Base-by-base conservation (phyloP, 2,329 filamentous ascomycete genomes). In the Fonsecaea multimorphosa region DNA sequence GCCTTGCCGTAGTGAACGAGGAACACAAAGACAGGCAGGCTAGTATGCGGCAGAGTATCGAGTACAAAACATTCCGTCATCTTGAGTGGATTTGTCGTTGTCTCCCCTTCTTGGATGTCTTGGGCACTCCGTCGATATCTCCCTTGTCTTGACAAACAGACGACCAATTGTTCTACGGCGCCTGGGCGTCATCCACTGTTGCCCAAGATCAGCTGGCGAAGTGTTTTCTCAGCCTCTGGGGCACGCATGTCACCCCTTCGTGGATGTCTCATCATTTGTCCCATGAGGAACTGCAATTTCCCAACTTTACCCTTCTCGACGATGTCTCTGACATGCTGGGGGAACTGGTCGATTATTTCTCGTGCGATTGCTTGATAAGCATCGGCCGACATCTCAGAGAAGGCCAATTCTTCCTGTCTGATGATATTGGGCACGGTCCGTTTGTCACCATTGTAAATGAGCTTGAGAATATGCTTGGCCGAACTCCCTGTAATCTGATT, bases 271-370 rank as follows among this genome's bases (percentile, higher is more conserved):
- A 90, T 87, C 85, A 91, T 89, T 75, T 89, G 85, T 11, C 89
- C 89, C 14, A 91, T 84, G 71, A 91, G 85, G 80, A 85, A 91
- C 72, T 86, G 87, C 6, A 89, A 75, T 75, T 91, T 91, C n/a
- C 87, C 86, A 32, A 80, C 78, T 69, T 89, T 86, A 0, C 84
- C 83, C 72, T 86, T 87, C 54, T 81, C 79, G 49, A 83, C 79
- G 57, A 90, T 87, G 59, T 87, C 84, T 61, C 81, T 78, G 1
- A 88, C 86, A 78, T 88, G 84, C 40, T 84, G 79, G 0, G 81
- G 80, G 66, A 88, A 86, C 64, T 82, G 79, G 0, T 79, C 76
- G 56, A 90, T 78, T 12, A 89, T 78, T 2, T 75, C 75, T 54
- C 81, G 76, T 0, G 87, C 88, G 58, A 90, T 74, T 0, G 76